Evolutionary conservation across 768 basidiomycete species (phyloP).

Genomic region (Boletellus ananiceps): DNA sequence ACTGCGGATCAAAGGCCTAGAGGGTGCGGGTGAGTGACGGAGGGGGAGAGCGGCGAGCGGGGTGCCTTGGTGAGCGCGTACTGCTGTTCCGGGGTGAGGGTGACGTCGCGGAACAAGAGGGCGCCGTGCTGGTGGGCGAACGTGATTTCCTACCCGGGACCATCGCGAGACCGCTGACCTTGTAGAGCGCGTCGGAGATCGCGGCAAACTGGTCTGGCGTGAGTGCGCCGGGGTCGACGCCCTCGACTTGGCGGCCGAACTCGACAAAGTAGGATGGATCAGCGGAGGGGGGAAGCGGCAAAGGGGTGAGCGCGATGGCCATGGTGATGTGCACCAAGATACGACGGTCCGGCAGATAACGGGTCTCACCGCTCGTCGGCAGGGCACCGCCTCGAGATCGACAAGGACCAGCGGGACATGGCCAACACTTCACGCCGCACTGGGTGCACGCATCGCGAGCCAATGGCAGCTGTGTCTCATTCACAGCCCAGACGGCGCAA

Average conservation of each 20-base stretch:
- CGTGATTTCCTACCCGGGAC: background rate
- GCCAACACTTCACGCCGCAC: too few relatives aligned
- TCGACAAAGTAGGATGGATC: slow-evolving; percentile 60
- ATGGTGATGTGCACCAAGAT: slow-evolving; percentile 31
- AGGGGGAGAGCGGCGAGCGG: background rate
- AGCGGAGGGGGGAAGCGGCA: slow-evolving; percentile 70
- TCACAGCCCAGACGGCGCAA: background rate
- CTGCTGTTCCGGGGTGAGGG: slow-evolving; percentile 76
- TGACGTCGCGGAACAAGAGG: slow-evolving; percentile 68
- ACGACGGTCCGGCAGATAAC: too few relatives aligned
- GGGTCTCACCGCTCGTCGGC: too few relatives aligned
- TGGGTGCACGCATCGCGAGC: background rate
- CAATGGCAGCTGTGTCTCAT: background rate
- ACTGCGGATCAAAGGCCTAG: slow-evolving; percentile 71
- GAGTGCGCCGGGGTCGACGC: slow-evolving; percentile 62
- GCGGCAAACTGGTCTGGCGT: slow-evolving; percentile 59
- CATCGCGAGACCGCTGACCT: slow-evolving; percentile 38
- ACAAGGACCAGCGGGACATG: too few relatives aligned
- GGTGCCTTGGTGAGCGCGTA: slow-evolving; percentile 78
- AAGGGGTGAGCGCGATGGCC: slow-evolving; percentile 61
- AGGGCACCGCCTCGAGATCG: too few relatives aligned
- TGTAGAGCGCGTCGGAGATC: slow-evolving; percentile 70
- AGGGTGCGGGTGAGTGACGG: slow-evolving; percentile 2
- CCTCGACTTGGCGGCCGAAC: slow-evolving; percentile 77
- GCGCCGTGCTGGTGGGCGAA: slow-evolving; percentile 50